Evolutionary conservation across 768 basidiomycete genomes (phyloP).

Genomic region (Leucosporidium yakuticum): DNA sequence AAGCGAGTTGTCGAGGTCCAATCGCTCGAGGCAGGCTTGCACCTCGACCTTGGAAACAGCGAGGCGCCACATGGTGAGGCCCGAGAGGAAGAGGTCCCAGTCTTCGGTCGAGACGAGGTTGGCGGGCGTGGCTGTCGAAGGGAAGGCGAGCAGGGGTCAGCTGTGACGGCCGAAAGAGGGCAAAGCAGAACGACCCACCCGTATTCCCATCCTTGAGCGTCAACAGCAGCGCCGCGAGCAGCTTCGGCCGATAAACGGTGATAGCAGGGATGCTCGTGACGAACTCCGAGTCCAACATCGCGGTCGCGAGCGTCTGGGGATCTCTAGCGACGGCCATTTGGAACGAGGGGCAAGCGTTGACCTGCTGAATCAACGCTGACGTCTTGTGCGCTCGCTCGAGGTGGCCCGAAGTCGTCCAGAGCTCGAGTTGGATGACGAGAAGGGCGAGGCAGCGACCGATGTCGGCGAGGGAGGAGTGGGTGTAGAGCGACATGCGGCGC

Average conservation of each 20-base stretch:
- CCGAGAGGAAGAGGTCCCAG: constrained; percentile 33
- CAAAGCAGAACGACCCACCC: background rate
- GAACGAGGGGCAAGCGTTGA: constrained; percentile 9
- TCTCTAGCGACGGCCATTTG: constrained; percentile 16
- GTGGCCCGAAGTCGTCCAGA: background rate
- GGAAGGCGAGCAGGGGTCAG: background rate
- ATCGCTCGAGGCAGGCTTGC: constrained; percentile 30
- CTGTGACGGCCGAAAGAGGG: background rate
- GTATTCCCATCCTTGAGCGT: constrained; percentile 25
- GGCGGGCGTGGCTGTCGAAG: constrained; percentile 17
- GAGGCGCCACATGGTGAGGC: constrained; percentile 31
- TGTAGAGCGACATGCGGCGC: constrained; percentile 10
- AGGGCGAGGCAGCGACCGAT: constrained; percentile 16
- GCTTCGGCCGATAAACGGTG: constrained; percentile 13
- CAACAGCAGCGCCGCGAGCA: constrained; percentile 18
- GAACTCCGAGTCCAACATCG: constrained; percentile 20
- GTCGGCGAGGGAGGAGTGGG: background rate
- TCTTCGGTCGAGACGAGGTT: constrained; percentile 32
- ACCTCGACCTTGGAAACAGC: constrained; percentile 32
- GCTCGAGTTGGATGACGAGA: constrained; percentile 26
- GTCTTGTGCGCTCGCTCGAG: constrained; percentile 1
- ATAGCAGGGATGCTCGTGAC: background rate
- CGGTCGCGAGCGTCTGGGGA: constrained; percentile 7
- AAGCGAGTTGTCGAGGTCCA: constrained; percentile 24
- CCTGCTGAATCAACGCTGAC: constrained; percentile 3